phyloP scores from a whole-genome alignment of 768 basidiomycete species.

The Strobilomyces confusus region DNA sequence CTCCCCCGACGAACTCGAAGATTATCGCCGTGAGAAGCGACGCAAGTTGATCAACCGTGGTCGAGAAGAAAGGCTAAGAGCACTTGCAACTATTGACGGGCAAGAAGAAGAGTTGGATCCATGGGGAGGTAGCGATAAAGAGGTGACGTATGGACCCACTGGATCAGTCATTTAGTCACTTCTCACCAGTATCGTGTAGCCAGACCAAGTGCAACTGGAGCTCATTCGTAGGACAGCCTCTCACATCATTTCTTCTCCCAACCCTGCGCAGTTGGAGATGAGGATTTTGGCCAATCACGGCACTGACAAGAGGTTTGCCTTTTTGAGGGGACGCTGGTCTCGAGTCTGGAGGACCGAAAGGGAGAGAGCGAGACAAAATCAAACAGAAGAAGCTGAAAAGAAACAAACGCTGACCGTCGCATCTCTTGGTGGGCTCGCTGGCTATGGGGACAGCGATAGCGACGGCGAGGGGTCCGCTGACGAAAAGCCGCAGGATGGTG shows the following conservation, averaged over 20 bases:
- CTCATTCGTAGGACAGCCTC: slow-evolving; percentile 74
- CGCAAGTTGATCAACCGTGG: slow-evolving; percentile 54
- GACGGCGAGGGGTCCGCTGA: slow-evolving; percentile 33
- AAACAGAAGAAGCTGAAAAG: slow-evolving; percentile 24
- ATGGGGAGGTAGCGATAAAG: slow-evolving; percentile 72
- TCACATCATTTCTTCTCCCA: slow-evolving; percentile 67
- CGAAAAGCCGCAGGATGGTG: neutral
- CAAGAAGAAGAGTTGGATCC: slow-evolving; percentile 39
- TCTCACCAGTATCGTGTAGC: slow-evolving; percentile 36
- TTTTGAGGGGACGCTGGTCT: slow-evolving; percentile 75
- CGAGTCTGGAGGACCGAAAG: slow-evolving; percentile 58
- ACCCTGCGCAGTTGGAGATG: slow-evolving; percentile 80
- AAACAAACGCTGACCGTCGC: neutral
- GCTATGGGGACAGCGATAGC: slow-evolving; percentile 57
- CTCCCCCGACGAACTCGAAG: slow-evolving; percentile 59
- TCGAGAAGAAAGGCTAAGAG: slow-evolving; percentile 63
- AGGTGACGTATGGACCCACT: slow-evolving; percentile 38
- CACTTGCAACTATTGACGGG: slow-evolving; percentile 44
- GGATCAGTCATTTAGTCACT: neutral
- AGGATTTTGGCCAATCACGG: slow-evolving; percentile 87
- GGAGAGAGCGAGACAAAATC: slow-evolving; percentile 36
- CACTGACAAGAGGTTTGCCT: slow-evolving; percentile 72
- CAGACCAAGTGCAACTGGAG: slow-evolving; percentile 52
- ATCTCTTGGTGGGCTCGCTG: slow-evolving; percentile 51
- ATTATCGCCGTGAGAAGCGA: slow-evolving; percentile 65